Evolutionary conservation across 108 stramenopile genomes (phyloP), one percentile per base, ranked within the genome.

Genomic region (Nitzschia sp.): DNA sequence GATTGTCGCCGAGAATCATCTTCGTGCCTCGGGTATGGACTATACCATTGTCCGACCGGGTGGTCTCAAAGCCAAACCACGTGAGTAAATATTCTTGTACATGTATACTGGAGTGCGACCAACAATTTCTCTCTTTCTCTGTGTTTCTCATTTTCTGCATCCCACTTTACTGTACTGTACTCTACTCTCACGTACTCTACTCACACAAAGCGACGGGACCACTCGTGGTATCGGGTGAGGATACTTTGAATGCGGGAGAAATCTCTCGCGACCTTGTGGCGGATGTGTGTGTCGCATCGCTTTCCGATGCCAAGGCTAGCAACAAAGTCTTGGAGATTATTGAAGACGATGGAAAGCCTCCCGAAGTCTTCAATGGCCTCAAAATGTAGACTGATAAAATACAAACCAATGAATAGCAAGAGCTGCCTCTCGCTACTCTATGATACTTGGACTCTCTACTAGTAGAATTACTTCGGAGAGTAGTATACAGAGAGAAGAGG

Each of bases 21-120:
- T 93, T 25, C 46, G 72, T 23, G 59, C 45, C 0, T 70, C 66
- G 30, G 92, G 92, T 17, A n/a, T 93, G 22, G 88, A 91, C 59
- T 93, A 89, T 58, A 93, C 89, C 50, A 93, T 93, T 68, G 84
- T 93, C 0, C 79, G 89, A 26, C 89, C 92, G 0, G 92, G 92
- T 19, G 92, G 92, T 45, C 58, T 93, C 31, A 88, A 88, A 70
- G 80, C 87, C 47, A 60, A 63, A 31, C 48, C 48, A 50, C 48
- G 48, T 50, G 19, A 50, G 48, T 50, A 11, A 17, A 53, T n/a
- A 41, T 41, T 13, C 38, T 41, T 6, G 38, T 6, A 6, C 9
- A 41, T 41, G 38, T 41, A 13, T 13, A 41, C 38, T 41, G 9
- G 6, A 41, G 38, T n/a, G n/a, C n/a, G n/a, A n/a, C n/a, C n/a